phyloP scores from a whole-genome alignment of 2,329 filamentous ascomycete species.

The Cladophialophora yegresii region DNA sequence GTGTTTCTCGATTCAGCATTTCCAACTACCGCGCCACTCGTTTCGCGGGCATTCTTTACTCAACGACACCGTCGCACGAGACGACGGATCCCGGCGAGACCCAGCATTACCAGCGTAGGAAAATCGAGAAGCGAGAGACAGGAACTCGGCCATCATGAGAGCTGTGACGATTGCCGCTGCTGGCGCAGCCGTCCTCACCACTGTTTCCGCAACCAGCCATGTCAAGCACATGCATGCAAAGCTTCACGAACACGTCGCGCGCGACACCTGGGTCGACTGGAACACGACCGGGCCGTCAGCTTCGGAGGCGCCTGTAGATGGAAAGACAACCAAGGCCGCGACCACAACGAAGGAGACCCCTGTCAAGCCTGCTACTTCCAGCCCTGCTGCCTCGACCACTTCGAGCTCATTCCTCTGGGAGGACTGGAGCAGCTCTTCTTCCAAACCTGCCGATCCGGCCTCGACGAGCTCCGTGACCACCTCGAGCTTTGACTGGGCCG shows the following conservation, averaged over 20 bases:
- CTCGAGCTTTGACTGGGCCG: neutral
- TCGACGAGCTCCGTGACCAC: conserved; percentile 45
- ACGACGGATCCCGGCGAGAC: conserved; percentile 36
- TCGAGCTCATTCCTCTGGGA: conserved; percentile 62
- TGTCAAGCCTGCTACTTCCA: conserved; percentile 64
- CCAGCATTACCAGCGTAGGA: conserved; percentile 18
- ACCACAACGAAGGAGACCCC: conserved; percentile 54
- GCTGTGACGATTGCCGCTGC: conserved; percentile 66
- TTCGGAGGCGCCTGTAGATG: conserved; percentile 65
- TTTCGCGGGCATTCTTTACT: conserved; percentile 80
- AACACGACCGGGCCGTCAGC: conserved; percentile 53
- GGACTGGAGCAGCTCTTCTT: conserved; percentile 60
- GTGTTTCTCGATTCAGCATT: conserved; percentile 19
- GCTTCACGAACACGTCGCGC: conserved; percentile 37
- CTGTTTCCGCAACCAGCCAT: conserved; percentile 59
- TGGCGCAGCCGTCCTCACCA: conserved; percentile 53
- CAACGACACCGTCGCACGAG: conserved; percentile 2
- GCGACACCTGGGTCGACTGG: conserved; percentile 35
- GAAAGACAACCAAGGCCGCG: conserved; percentile 47
- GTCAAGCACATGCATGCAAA: conserved; percentile 61
- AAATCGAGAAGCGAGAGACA: conserved; percentile 34
- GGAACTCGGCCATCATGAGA: conserved; percentile 65
- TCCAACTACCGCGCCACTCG: conserved; percentile 49
- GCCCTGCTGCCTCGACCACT: conserved; percentile 51
- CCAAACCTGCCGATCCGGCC: conserved; percentile 49